These are phyloP conservation scores for Plantago elongata DNA, from an alignment of 257 asterid genomes.

Conservation along the genomic window DNA sequence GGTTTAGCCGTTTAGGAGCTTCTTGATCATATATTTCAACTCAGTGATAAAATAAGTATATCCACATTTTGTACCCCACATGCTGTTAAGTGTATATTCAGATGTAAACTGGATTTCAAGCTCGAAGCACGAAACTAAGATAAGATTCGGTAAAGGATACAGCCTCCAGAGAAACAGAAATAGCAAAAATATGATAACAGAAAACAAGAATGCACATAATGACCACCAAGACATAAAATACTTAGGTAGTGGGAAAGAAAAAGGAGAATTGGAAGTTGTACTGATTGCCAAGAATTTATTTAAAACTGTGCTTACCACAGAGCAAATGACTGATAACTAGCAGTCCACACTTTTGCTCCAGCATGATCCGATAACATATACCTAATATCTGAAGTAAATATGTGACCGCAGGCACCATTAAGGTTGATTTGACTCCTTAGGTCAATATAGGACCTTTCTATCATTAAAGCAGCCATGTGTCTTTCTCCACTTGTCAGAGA, in stretches of 20 bases:
- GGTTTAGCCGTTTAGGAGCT: too few species aligned
- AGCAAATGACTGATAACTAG: conserved; percentile 69
- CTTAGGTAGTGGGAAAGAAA: neutral
- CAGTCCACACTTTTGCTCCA: conserved; percentile 83
- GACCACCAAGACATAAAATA: too few species aligned
- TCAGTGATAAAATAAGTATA: too few species aligned
- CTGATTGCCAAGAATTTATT: neutral
- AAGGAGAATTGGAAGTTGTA: too few species aligned
- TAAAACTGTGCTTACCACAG: conserved; percentile 55
- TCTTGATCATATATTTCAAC: too few species aligned
- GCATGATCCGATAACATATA: conserved; percentile 63
- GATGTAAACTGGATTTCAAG: conserved; percentile 3
- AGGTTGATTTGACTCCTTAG: conserved; percentile 58
- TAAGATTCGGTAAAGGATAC: conserved; percentile 3
- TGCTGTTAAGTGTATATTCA: neutral
- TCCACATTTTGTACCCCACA: neutral
- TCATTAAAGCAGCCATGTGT: conserved; percentile 73
- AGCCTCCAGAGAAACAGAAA: conserved; percentile 1
- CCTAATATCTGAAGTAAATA: conserved; percentile 77
- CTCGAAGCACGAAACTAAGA: neutral
- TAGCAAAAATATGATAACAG: conserved; percentile 6
- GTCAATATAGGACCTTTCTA: conserved; percentile 89
- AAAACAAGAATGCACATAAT: too few species aligned
- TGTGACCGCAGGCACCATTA: conserved; percentile 56
- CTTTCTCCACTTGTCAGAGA: conserved; percentile 61